Evolutionary conservation across 768 basidiomycete genomes (phyloP).

Genomic region (Leccinellum albellum): DNA sequence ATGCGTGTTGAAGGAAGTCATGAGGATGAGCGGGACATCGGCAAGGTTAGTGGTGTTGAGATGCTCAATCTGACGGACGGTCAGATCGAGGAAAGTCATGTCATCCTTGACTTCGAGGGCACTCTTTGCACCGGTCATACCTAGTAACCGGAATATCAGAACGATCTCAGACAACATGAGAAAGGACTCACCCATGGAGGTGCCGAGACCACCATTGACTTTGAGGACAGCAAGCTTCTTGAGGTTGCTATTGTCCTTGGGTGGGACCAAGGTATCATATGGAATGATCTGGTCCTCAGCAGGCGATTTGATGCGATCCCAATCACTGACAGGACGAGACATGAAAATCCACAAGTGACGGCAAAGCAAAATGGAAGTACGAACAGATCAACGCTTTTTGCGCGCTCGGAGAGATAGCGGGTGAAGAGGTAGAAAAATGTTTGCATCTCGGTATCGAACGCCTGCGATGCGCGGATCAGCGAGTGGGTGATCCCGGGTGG

Average conservation of each 20-base stretch:
- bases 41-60: slow-evolving; percentile 57
- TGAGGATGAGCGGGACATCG: slow-evolving; percentile 75
- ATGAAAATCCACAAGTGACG: not conserved
- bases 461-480: slow-evolving; percentile 37
- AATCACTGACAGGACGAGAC: slow-evolving; percentile 25
- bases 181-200: slow-evolving; percentile 48
- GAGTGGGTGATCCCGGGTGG: slow-evolving; percentile 2
- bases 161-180: not conserved
- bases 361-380: slow-evolving; percentile 30
- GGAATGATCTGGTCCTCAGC: slow-evolving; percentile 59
- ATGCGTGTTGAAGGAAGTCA: slow-evolving; percentile 82
- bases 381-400: slow-evolving; percentile 66
- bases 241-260: slow-evolving; percentile 47
- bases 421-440: slow-evolving; percentile 81
- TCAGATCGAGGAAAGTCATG: slow-evolving; percentile 66
- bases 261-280: slow-evolving; percentile 49
- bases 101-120: slow-evolving; percentile 75
- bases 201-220: slow-evolving; percentile 73
- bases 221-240: slow-evolving; percentile 74
- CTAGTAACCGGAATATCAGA: slow-evolving; percentile 20
- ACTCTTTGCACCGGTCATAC: slow-evolving; percentile 62
- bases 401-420: slow-evolving; percentile 70
- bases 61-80: slow-evolving; percentile 65
- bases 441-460: slow-evolving; percentile 80
- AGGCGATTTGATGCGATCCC: slow-evolving; percentile 57